These are phyloP conservation scores for Globisporangium spinosum DNA, from an alignment of 352 stramenopile genomes.

Conservation along the genomic window DNA sequence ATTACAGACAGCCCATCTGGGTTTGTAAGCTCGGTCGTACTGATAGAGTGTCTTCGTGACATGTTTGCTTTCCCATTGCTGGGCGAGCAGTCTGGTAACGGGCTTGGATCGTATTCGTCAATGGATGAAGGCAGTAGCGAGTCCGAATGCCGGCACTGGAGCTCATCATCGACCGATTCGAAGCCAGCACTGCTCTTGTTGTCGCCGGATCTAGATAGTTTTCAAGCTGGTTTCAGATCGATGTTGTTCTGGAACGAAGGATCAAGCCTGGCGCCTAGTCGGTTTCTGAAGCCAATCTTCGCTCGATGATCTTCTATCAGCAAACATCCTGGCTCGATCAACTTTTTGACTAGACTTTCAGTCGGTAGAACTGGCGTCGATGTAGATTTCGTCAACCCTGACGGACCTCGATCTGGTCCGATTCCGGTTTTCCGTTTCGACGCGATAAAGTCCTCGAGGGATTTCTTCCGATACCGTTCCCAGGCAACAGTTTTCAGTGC, in stretches of 20 bases:
- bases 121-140: not conserved
- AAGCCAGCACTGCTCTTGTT: not conserved
- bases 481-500: conserved; percentile 74
- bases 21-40: not conserved
- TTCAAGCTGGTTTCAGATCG: conserved; percentile 1
- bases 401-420: conserved; percentile 17
- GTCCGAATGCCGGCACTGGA: conserved; percentile 11
- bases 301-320: conserved; percentile 30
- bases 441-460: conserved; percentile 42
- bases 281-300: not conserved
- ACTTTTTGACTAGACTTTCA: conserved; percentile 19
- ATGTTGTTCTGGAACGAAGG: not conserved
- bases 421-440: conserved; percentile 22
- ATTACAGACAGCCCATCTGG: conserved; percentile 3
- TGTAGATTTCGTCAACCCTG: conserved; percentile 22
- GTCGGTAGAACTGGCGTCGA: conserved; percentile 33
- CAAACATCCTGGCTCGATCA: conserved; percentile 36
- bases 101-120: not conserved
- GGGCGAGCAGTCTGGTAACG: not conserved
- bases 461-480: conserved; percentile 72
- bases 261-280: not conserved
- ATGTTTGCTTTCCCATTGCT: not conserved
- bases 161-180: conserved; percentile 1
- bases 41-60: conserved; percentile 6
- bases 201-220: not conserved